Evolutionary conservation across 2,329 filamentous ascomycete species (phyloP).

Genomic region (Aspergillus flavus): DNA sequence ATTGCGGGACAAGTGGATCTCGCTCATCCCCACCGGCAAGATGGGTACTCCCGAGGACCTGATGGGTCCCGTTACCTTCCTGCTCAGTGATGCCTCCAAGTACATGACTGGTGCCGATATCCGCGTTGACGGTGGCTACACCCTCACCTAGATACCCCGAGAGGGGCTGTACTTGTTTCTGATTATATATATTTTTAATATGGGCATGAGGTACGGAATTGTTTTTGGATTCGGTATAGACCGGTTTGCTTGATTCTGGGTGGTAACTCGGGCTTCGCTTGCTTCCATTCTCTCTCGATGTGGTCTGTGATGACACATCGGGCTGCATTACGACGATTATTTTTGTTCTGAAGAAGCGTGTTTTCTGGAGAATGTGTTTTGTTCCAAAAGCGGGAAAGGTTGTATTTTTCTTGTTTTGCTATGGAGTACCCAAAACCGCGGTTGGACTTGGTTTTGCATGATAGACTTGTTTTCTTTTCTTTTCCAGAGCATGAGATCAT

Average conservation of each 20-base stretch:
- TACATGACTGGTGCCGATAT: conserved; percentile 78
- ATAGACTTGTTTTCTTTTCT: conserved; percentile 10
- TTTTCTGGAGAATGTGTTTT: conserved; percentile 2
- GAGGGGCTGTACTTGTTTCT: not conserved
- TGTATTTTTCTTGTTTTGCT: conserved; percentile 4
- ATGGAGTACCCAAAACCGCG: conserved; percentile 12
- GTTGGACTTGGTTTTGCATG: conserved; percentile 6
- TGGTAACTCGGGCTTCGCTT: conserved; percentile 2
- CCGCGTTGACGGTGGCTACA: conserved; percentile 86
- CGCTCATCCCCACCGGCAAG: conserved; percentile 86
- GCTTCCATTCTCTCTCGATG: conserved; percentile 9
- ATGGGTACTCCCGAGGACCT: conserved; percentile 92
- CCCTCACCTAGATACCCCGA: conserved; percentile 61
- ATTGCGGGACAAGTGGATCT: conserved; percentile 86
- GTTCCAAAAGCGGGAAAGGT: conserved; percentile 10
- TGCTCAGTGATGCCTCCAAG: conserved; percentile 75
- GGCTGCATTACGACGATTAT: conserved; percentile 16
- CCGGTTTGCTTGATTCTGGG: conserved; percentile 9
- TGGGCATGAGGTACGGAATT: conserved; percentile 16
- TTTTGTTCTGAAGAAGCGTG: conserved; percentile 9
- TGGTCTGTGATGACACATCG: not conserved
- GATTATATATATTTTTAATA: conserved; percentile 4
- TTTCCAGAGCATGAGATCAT: conserved; percentile 13
- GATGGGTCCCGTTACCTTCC: conserved; percentile 88
- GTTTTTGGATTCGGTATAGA: conserved; percentile 16